Evolutionary conservation across 148 eudicot genomes (phyloP), one percentile per base, ranked within the genome.

Genomic region (Fagopyrum esculentum): DNA sequence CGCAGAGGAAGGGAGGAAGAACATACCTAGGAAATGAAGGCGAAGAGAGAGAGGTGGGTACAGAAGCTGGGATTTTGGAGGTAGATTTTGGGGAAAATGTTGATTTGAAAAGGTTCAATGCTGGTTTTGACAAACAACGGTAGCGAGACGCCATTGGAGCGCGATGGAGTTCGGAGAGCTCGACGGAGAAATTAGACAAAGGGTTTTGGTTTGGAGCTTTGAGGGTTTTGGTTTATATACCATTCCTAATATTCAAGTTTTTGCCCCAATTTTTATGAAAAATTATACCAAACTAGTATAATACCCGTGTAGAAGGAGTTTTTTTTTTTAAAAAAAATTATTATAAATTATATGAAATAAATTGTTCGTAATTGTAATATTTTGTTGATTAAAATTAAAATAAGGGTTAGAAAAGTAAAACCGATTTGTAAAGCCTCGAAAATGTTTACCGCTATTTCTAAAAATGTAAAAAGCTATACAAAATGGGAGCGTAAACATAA

Each of bases 121-220:
- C 73, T 10, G 96, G 93, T 59, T 84, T 82, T 64, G 91, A 83
- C 52, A 91, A 47, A 2, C 88, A 83, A 47, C 91, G 87, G 57
- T 8, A 91, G 43, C 91, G 89, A 73, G 86, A 82, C 13, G 96
- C 93, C 96, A 89, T 88, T 72, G 54, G 47, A 66, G 71, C 71
- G 43, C 71, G 9, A 66, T 15, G 69, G 45, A 30, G 26, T 59
- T 59, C 11, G 66, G 3, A 10, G 52, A 49, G 52, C 52, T 7
- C 52, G 52, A 49, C 52, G 52, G 52, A 8, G 52, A 49, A 57
- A 6, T 17, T 29, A 63, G 46, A 6, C 6, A 43, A 66, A 46
- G 71, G 71, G 35, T 66, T 60, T 66, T 66, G 47, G 71, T 35
- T 43, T 19, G 19, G 17, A 40, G 47, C n/a, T 46, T 66, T 3